Conservation (phyloP, 768 basidiomycete species). For the Amanita phalloides region DNA sequence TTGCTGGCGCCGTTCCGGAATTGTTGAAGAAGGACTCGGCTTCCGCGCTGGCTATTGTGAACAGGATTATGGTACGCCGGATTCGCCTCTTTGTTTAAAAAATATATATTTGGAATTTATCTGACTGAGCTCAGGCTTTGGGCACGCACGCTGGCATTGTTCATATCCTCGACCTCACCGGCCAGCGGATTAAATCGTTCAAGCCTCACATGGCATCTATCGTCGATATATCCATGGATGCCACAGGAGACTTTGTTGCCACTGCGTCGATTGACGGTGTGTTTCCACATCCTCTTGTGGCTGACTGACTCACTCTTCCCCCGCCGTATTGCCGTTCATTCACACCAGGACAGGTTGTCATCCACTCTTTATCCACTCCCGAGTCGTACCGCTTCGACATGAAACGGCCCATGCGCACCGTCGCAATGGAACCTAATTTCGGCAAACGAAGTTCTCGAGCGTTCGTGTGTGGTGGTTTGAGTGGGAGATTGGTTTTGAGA, state of each 20-base stretch:
- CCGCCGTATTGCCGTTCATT: neutral
- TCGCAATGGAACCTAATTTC: constrained; percentile 88
- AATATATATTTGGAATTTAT: neutral
- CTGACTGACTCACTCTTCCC: constrained; percentile 1
- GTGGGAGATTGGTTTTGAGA: constrained; percentile 74
- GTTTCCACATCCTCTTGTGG: constrained; percentile 14
- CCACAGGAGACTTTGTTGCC: constrained; percentile 79
- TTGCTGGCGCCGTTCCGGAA: constrained; percentile 62
- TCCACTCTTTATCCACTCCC: constrained; percentile 68
- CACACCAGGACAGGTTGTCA: constrained; percentile 75
- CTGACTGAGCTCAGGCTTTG: constrained; percentile 47
- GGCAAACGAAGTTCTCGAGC: constrained; percentile 65
- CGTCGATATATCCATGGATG: constrained; percentile 76
- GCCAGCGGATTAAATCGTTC: constrained; percentile 79
- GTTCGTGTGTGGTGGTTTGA: constrained; percentile 88
- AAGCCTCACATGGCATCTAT: constrained; percentile 86
- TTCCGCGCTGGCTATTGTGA: constrained; percentile 69
- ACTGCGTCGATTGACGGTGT: constrained; percentile 91
- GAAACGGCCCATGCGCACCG: constrained; percentile 83
- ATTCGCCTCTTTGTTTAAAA: neutral
- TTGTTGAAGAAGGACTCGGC: constrained; percentile 85
- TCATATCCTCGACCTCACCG: constrained; percentile 71
- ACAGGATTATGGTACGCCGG: constrained; percentile 52
- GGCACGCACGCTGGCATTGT: constrained; percentile 93
- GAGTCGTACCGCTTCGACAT: constrained; percentile 85